These are phyloP conservation scores for Pouteria glomerata DNA, from an alignment of 148 eudicot genomes.

Conservation along the genomic window DNA sequence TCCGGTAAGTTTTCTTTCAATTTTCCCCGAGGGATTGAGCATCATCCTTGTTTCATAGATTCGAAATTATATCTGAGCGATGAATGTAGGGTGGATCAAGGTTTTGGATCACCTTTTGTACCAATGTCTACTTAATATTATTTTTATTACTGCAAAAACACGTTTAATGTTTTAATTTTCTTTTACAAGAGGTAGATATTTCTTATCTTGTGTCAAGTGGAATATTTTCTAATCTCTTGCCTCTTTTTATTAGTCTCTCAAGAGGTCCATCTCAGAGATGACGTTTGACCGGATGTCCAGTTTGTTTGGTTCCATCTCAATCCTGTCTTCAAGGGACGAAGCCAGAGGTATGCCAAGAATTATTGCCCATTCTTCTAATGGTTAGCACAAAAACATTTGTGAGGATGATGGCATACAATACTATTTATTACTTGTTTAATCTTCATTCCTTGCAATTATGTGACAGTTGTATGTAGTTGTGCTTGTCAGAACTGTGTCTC, in stretches of 20 bases:
- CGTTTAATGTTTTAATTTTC: neutral
- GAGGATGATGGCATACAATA: neutral
- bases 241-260: slow-evolving; percentile 32
- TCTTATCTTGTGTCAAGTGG: neutral
- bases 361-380: neutral
- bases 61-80: neutral
- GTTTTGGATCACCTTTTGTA: neutral
- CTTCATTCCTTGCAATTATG: neutral
- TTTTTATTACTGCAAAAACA: neutral
- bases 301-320: slow-evolving; percentile 63
- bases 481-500: neutral
- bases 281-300: slow-evolving; percentile 72
- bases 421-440: neutral
- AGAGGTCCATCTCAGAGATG: slow-evolving; percentile 68
- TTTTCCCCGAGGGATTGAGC: neutral
- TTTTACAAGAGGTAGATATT: neutral
- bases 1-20: slow-evolving; percentile 46
- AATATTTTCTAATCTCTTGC: slow-evolving; percentile 8
- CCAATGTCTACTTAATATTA: neutral
- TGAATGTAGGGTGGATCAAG: neutral
- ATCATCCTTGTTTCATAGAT: neutral
- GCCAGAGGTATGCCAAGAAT: slow-evolving; percentile 38
- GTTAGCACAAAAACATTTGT: neutral
- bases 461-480: neutral
- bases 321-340: slow-evolving; percentile 43